These are phyloP conservation scores for Discostella stelligeroides DNA, from an alignment of 108 stramenopile species.

Conservation along the genomic window DNA sequence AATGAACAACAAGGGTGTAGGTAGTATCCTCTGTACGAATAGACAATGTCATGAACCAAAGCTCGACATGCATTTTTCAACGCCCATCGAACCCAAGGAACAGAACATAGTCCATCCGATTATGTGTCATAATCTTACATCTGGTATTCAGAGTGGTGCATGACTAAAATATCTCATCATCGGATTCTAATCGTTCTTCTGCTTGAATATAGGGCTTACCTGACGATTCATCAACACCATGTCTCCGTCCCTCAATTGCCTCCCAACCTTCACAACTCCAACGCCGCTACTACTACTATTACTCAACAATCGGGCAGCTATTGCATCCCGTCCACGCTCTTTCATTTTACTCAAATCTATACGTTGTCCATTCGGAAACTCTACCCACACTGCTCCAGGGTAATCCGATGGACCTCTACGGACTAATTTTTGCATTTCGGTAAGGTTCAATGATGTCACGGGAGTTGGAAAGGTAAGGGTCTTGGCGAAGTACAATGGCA, in stretches of 20 bases:
- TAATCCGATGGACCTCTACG: conserved; percentile 87
- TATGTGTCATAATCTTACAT: conserved; percentile 86
- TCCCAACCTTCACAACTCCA: conserved; percentile 88
- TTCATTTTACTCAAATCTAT: conserved; percentile 92
- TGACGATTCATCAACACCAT: conserved; percentile 97
- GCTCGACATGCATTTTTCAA: conserved; percentile 69
- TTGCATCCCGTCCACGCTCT: conserved; percentile 75
- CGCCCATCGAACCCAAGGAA: conserved; percentile 35
- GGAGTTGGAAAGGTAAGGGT: conserved; percentile 94
- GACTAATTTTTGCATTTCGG: conserved; percentile 87
- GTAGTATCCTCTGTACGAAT: conserved; percentile 60
- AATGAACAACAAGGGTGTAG: conserved; percentile 5
- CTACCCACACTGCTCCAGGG: conserved; percentile 97
- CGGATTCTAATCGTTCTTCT: conserved; percentile 29
- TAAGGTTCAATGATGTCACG: conserved; percentile 93
- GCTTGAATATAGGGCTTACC: conserved; percentile 53
- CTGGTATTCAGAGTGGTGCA: conserved; percentile 90
- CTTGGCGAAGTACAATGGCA: conserved; percentile 95
- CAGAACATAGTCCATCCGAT: conserved; percentile 40
- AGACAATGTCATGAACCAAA: conserved; percentile 28
- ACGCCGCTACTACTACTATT: conserved; percentile 50
- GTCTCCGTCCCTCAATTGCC: conserved; percentile 96
- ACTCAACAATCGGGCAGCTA: conserved; percentile 82
- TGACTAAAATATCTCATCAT: conserved; percentile 81
- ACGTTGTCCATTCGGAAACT: conserved; percentile 83